phyloP scores from a whole-genome alignment of 1,139 yeast species.

The Kurtzmaniella quercitrusa region DNA sequence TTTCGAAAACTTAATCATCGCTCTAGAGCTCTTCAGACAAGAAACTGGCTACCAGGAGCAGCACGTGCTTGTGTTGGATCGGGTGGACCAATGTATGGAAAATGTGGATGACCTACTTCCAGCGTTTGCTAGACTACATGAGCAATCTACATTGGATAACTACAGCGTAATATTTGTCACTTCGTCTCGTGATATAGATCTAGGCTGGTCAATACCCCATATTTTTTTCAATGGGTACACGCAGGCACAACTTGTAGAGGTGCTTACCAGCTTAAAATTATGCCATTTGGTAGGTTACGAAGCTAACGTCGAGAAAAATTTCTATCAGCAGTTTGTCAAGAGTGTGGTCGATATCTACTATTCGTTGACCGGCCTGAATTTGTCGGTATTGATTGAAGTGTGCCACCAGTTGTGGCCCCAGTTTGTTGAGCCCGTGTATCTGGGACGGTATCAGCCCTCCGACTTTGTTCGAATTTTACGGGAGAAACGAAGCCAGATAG shows the following conservation, averaged over 20 bases:
- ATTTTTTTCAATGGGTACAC: conserved; percentile 46
- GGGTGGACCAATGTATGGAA: conserved; percentile 54
- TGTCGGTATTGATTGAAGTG: conserved; percentile 39
- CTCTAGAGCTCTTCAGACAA: conserved; percentile 34
- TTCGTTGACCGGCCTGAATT: conserved; percentile 52
- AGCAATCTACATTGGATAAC: conserved; percentile 30
- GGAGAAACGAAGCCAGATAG: conserved; percentile 35
- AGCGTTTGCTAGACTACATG: conserved; percentile 47
- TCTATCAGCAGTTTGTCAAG: conserved; percentile 48
- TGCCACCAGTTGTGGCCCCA: conserved; percentile 47
- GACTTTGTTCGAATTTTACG: conserved; percentile 48
- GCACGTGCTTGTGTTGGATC: conserved; percentile 58
- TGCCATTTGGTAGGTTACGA: conserved; percentile 21
- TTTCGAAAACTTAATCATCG: conserved; percentile 41
- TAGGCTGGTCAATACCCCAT: conserved; percentile 34
- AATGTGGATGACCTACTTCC: conserved; percentile 39
- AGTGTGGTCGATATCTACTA: conserved; percentile 49
- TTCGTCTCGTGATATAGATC: conserved; percentile 16
- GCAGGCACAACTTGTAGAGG: conserved; percentile 32
- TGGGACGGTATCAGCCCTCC: conserved; percentile 23
- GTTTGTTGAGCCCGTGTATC: conserved; percentile 39
- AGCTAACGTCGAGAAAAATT: conserved; percentile 10
- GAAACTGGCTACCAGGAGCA: conserved; percentile 27
- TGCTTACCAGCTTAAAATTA: conserved; percentile 26
- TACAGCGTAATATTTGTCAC: conserved; percentile 28